Percentiles rank a stretch among this genome's conserved stretches.
Conservation (phyloP, 2,329 filamentous ascomycete genomes). For the Aspergillus sp. region DNA sequence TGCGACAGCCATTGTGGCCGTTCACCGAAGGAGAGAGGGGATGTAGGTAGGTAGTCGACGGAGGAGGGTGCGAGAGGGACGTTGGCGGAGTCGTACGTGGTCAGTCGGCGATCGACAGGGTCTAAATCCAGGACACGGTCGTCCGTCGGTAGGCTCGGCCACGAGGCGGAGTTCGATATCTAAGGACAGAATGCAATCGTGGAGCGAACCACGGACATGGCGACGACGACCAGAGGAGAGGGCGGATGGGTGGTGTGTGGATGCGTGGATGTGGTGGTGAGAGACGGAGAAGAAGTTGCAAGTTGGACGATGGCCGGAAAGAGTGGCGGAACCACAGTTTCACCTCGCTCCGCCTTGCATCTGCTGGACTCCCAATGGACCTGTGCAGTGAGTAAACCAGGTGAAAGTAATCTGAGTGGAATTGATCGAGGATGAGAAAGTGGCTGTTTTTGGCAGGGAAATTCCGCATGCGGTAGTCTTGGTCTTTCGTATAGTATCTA, state of each 20-base stretch:
- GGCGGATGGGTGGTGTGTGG: neutral
- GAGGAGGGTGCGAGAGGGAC: constrained; percentile 2
- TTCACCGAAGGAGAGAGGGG: constrained; percentile 16
- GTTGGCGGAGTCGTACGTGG: constrained; percentile 17
- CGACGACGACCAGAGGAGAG: neutral
- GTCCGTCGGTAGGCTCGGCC: neutral
- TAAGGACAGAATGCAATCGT: constrained; percentile 6
- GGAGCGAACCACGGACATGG: constrained; percentile 10
- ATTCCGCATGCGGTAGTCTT: constrained; percentile 6
- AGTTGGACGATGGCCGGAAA: neutral
- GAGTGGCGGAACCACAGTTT: neutral
- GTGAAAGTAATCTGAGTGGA: too few species aligned
- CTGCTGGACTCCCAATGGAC: too few species aligned
- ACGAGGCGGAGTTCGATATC: constrained; percentile 6
- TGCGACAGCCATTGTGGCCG: constrained; percentile 54
- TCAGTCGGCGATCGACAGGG: constrained; percentile 8
- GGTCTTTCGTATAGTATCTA: neutral
- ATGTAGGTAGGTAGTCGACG: constrained; percentile 1
- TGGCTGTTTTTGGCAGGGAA: neutral
- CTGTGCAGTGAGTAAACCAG: too few species aligned
- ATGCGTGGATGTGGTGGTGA: neutral
- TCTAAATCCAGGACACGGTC: neutral
- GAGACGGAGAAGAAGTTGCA: neutral
- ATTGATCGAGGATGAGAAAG: neutral
- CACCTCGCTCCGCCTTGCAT: neutral